phyloP scores from a whole-genome alignment of 345 rosid species.

The Salix dunnii region DNA sequence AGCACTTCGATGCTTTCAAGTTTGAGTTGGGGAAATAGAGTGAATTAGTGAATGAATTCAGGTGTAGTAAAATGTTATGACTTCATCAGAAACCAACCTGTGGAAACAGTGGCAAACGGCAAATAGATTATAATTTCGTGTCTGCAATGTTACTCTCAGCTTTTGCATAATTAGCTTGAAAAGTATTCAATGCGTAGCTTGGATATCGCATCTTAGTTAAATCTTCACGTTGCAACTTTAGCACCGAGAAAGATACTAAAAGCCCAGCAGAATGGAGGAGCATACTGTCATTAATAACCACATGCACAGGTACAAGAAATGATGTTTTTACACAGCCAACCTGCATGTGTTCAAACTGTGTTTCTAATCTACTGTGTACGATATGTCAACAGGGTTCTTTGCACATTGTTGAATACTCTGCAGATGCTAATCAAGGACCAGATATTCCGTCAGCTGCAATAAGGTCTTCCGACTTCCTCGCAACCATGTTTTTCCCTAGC shows the following conservation, averaged over 20 bases:
- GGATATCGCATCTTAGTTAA: neutral
- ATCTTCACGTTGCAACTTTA: neutral
- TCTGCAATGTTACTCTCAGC: neutral
- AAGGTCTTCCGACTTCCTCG: conserved; percentile 60
- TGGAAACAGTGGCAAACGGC: neutral
- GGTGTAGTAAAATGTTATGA: neutral
- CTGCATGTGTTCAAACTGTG: too few relatives aligned
- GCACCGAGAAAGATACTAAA: neutral
- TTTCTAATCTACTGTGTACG: conserved; percentile 23
- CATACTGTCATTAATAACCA: neutral
- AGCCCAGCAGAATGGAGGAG: neutral
- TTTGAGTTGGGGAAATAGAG: neutral
- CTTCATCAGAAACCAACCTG: neutral
- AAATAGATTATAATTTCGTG: neutral
- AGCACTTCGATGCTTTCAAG: conserved; percentile 9
- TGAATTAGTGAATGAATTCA: neutral
- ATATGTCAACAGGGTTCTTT: conserved; percentile 64
- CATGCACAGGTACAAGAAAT: neutral
- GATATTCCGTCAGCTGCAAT: conserved; percentile 93
- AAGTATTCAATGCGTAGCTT: neutral
- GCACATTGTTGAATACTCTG: conserved; percentile 93
- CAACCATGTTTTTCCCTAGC: conserved; percentile 43
- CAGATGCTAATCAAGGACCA: conserved; percentile 97
- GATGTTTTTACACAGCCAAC: neutral
- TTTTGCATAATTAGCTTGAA: neutral